phyloP scores from a whole-genome alignment of 495 filamentous ascomycete species.

The Pseudoneurospora amorphoporcata region DNA sequence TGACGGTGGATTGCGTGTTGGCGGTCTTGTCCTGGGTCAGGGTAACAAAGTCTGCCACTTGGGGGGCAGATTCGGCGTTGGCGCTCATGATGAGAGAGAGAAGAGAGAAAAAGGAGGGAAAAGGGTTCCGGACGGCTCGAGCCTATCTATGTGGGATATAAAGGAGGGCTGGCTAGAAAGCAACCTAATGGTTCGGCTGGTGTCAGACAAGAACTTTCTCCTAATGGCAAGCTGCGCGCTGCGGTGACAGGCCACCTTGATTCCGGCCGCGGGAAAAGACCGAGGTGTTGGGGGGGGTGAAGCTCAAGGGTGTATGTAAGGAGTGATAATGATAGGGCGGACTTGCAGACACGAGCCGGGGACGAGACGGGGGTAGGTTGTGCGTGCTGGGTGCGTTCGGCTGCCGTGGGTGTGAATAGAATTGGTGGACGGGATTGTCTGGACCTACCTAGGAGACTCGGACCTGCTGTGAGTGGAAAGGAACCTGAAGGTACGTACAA shows the following conservation, averaged over 20 bases:
- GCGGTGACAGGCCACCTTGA: not conserved
- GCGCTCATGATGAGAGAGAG: slow-evolving; percentile 50
- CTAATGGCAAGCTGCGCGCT: not conserved
- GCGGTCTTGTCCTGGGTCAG: slow-evolving; percentile 13
- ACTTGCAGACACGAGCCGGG: slow-evolving; percentile 11
- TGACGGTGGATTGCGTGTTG: slow-evolving; percentile 24
- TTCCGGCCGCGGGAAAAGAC: not conserved
- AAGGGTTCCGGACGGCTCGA: slow-evolving; percentile 11
- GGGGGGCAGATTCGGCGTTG: slow-evolving; percentile 22
- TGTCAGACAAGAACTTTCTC: not conserved
- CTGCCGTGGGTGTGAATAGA: slow-evolving; percentile 1
- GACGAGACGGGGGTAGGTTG: slow-evolving; percentile 5
- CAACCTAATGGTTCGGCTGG: not conserved
- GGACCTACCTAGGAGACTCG: not conserved
- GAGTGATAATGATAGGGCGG: not conserved
- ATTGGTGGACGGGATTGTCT: not conserved
- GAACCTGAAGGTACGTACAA: not conserved
- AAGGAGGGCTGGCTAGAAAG: slow-evolving; percentile 14
- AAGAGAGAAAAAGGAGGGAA: slow-evolving; percentile 11
- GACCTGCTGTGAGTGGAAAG: not conserved
- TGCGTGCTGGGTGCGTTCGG: not conserved
- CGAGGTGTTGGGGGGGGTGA: not conserved
- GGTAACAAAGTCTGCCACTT: slow-evolving; percentile 11
- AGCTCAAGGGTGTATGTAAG: not conserved
- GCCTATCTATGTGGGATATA: slow-evolving; percentile 13